phyloP scores from a whole-genome alignment of 2,329 filamentous ascomycete species.

The Aspergillus puulaauensis region DNA sequence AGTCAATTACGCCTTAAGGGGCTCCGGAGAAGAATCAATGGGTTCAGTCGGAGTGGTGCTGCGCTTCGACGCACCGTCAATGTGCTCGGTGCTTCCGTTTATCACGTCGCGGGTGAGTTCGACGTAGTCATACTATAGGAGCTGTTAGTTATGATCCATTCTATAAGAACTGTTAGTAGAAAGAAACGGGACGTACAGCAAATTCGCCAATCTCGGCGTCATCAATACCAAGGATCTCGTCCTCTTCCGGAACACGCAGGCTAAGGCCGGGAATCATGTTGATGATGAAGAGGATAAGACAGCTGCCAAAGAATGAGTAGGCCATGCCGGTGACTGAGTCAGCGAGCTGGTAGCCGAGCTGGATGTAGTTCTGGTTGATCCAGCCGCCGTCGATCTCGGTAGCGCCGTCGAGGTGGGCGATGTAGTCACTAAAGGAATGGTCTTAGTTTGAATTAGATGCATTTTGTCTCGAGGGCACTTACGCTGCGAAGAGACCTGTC shows the following conservation, averaged over 20 bases:
- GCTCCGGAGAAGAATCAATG: constrained; percentile 19
- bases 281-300: constrained; percentile 75
- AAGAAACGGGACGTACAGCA: constrained; percentile 54
- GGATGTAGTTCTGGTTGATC: constrained; percentile 80
- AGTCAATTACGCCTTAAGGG: constrained; percentile 20
- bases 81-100: constrained; percentile 23
- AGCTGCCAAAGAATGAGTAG: constrained; percentile 78
- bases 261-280: constrained; percentile 74
- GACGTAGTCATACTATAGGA: constrained; percentile 74
- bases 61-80: constrained; percentile 30
- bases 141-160: neutral
- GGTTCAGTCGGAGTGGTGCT: constrained; percentile 27
- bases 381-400: constrained; percentile 71
- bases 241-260: constrained; percentile 72
- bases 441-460: neutral
- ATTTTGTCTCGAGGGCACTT: constrained; percentile 28
- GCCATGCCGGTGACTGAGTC: constrained; percentile 73
- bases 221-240: constrained; percentile 81
- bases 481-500: constrained; percentile 79
- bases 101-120: constrained; percentile 74
- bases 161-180: neutral
- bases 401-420: constrained; percentile 74
- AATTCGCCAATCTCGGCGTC: constrained; percentile 92
- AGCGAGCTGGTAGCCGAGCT: constrained; percentile 79
- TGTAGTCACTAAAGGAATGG: constrained; percentile 61